These are phyloP conservation scores for Corchorus olitorius DNA, from an alignment of 345 rosid species.

Conservation along the genomic window DNA sequence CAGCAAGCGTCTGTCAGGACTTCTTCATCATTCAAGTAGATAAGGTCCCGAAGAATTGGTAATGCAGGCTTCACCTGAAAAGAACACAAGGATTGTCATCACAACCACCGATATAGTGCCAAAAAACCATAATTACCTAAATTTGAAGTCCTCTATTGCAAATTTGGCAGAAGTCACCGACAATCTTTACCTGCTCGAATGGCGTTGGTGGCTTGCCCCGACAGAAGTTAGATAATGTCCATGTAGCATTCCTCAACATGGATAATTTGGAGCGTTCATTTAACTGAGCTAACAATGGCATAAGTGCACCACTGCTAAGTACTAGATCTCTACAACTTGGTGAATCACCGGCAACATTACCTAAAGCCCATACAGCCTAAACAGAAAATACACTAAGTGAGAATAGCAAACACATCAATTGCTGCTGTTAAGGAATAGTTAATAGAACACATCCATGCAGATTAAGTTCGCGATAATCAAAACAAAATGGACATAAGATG, in stretches of 20 bases:
- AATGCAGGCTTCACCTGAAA: conserved; percentile 80
- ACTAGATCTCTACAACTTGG: conserved; percentile 74
- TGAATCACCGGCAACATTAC: conserved; percentile 81
- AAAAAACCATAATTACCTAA: background rate
- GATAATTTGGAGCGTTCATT: conserved; percentile 64
- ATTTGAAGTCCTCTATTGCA: background rate
- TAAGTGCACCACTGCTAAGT: conserved; percentile 62
- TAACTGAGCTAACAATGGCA: conserved; percentile 68
- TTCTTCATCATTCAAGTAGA: conserved; percentile 76
- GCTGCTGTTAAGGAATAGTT: background rate
- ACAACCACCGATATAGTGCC: background rate
- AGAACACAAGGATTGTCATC: conserved; percentile 15
- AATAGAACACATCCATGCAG: background rate
- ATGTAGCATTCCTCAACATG: conserved; percentile 79
- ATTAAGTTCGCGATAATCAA: too few relatives aligned
- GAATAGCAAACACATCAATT: background rate
- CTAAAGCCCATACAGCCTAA: conserved; percentile 82
- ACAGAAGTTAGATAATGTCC: conserved; percentile 77
- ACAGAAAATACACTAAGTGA: conserved; percentile 9
- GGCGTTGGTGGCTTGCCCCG: conserved; percentile 80
- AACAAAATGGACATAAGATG: background rate
- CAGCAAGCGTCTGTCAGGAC: conserved; percentile 91
- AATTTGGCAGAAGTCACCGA: conserved; percentile 14
- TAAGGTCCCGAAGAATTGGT: conserved; percentile 72
- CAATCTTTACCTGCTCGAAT: conserved; percentile 58